Evolutionary conservation across 768 basidiomycete species (phyloP), one percentile per base, ranked within the genome.

Genomic region (Amanita molliuscula): DNA sequence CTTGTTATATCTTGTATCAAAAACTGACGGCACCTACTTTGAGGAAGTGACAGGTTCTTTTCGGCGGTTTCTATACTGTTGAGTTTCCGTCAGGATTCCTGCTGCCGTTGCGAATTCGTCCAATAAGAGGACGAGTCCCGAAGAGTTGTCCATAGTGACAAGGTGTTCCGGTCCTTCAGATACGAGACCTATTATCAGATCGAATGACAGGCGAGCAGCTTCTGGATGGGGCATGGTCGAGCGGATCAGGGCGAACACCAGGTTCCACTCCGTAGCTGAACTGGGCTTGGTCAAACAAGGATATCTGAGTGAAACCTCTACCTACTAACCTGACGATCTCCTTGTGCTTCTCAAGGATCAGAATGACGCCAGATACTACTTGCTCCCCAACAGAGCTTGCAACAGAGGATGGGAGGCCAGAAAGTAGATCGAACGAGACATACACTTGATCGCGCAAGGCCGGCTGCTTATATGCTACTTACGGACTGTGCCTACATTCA

Each of bases 201-300:
- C 82, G 60, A 97, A 88, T 2, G 95, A 86, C 46, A 82, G 69
- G 33, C 88, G 83, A 21, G 90, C 82, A 4, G 93, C 94, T 64
- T 91, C 89, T 8, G 89, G 79, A 60, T 96, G 87, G 10, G 82
- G 73, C 36, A 93, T 77, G 0, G 92, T 94, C 1, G 84, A 84
- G 43, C 89, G 81, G 55, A 98, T 76, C 25, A 97, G 72, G 1
- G 89, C 87, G 58, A 94, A 89, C 18, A 94, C 77, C 35, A 98
- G 70, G 54, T 89, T 92, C 95, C 95, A 99, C 62, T 98, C 95
- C 0, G 95, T 97, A 56, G 87, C 84, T 1, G 92, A 93, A 49
- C 84, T 91, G 48, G 0, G 49, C 54, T 21, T 29, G 20, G 44
- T 29, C 29, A 52, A 25, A 45, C 40, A 51, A 46, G 21, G 44